Evolutionary conservation across 192 early-diverging fungal species (phyloP).

Genomic region (Gorgonomyces haynaldii): DNA sequence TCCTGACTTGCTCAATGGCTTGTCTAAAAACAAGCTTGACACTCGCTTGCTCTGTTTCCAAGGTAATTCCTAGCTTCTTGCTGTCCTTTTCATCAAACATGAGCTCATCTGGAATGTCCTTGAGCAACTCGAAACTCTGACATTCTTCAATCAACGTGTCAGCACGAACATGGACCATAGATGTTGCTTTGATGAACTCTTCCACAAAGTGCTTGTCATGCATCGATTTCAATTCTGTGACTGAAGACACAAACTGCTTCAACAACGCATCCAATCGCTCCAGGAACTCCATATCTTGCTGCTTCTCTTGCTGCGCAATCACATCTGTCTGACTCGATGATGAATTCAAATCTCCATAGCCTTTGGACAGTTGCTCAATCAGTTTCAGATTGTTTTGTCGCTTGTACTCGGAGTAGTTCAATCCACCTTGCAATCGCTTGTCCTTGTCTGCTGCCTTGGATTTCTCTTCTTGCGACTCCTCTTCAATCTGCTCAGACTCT

Average conservation of each 20-base stretch:
- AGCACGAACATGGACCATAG: conserved; percentile 17
- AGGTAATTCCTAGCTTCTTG: conserved; percentile 9
- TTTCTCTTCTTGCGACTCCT: background rate
- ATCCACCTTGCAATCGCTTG: conserved; percentile 1
- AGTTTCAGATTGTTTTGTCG: conserved; percentile 29
- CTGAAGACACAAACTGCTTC: conserved; percentile 21
- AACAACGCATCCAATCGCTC: conserved; percentile 21
- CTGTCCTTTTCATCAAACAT: conserved; percentile 21
- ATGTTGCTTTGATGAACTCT: conserved; percentile 24
- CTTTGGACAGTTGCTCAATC: conserved; percentile 31
- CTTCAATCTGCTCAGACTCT: background rate
- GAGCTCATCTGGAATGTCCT: conserved; percentile 25
- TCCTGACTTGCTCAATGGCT: conserved; percentile 19
- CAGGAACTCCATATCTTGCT: conserved; percentile 22
- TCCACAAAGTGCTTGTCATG: conserved; percentile 25
- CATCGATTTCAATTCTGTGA: conserved; percentile 28
- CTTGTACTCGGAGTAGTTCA: conserved; percentile 33
- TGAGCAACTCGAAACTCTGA: conserved; percentile 24
- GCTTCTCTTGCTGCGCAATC: conserved; percentile 5
- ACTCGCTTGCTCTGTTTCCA: conserved; percentile 7
- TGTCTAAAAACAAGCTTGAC: conserved; percentile 14
- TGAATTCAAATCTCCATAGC: background rate
- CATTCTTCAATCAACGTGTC: conserved; percentile 31
- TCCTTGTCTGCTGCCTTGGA: background rate
- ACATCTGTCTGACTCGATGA: background rate